Evolutionary conservation across 1,284 basidiomycete genomes (phyloP), one percentile per base, ranked within the genome.

Genomic region (Leccinum huronense): DNA sequence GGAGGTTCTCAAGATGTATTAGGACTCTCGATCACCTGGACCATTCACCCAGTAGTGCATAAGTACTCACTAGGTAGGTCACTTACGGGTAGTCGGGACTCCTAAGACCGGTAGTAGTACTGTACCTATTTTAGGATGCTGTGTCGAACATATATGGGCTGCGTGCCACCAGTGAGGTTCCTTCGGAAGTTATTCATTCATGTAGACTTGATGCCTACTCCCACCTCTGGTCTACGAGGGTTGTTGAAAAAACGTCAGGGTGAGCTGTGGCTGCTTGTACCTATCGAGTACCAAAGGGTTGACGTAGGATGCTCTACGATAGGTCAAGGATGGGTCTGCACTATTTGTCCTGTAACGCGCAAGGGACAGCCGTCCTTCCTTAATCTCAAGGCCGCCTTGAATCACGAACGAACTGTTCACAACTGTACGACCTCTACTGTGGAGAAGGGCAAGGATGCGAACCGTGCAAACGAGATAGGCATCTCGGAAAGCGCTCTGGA

Each of bases 271-370:
- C 31, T 54, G 9, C 11, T n/a, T 16, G 27, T 3, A n/a, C 14
- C 16, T 31, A 31, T 59, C 30, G 51, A 60, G 31, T 16, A n/a
- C 48, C 45, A 11, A 31, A 53, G 27, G 30, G 33, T 27, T 65
- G 57, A 72, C 34, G 55, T n/a, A 14, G 51, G 45, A 38, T 14
- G 23, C 34, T 48, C 48, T 42, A 27, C 53, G 2, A 65, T 38
- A 69, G 71, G 67, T 58, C 66, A 60, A 38, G 66, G 67, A 66
- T 76, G 74, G 75, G 45, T 62, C 36, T 73, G 67, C 54, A 67
- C 65, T 56, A 45, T 61, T 23, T 71, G 73, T 60, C 58, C 70
- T 7, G 23, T 62, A 6, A 62, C 55, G 14, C 60, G 58, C 61
- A 61, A 54, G 36, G 67, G 64, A 11, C 72, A 53, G 45, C 33